Conservation (phyloP, 2,329 filamentous ascomycete genomes). For the Cladorrhinum sp. region DNA sequence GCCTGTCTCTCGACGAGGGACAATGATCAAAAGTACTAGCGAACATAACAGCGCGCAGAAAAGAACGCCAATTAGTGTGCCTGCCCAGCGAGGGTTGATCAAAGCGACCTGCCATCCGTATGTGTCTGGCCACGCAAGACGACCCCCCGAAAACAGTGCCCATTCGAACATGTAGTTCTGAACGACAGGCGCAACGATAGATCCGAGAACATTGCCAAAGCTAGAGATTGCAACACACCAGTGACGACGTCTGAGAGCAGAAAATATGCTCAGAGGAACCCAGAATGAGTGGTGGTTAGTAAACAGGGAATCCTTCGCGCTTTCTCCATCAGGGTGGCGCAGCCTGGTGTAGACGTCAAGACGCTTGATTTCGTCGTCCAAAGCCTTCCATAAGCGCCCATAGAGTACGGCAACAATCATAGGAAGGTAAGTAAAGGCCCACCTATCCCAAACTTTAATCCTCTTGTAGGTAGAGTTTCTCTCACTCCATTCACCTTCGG, state of each 20-base stretch:
- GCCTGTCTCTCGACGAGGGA: background rate
- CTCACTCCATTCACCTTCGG: no score
- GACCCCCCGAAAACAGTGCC: slow-evolving; percentile 7
- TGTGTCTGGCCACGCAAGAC: background rate
- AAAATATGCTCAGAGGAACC: slow-evolving; percentile 6
- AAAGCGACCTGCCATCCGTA: slow-evolving; percentile 4
- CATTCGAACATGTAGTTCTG: slow-evolving; percentile 8
- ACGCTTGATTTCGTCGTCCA: slow-evolving; percentile 8
- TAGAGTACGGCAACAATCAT: slow-evolving; percentile 3
- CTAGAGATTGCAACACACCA: slow-evolving; percentile 7
- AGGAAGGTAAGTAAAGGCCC: slow-evolving; percentile 1
- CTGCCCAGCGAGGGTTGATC: slow-evolving; percentile 5
- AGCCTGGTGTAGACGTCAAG: background rate
- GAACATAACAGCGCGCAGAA: background rate
- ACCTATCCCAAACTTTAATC: background rate
- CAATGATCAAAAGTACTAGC: background rate
- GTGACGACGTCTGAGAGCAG: background rate
- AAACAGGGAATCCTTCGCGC: slow-evolving; percentile 1
- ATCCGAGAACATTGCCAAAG: slow-evolving; percentile 1
- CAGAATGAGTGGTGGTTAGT: slow-evolving; percentile 3
- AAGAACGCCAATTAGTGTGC: background rate
- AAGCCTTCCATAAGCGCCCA: slow-evolving; percentile 3
- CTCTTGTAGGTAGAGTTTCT: background rate
- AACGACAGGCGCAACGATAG: background rate
- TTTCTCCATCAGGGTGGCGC: background rate